Percentiles rank a stretch among this genome's conserved stretches.
phyloP scores from a whole-genome alignment of 164 flowering plant species.

The Umbilicus rupestris region DNA sequence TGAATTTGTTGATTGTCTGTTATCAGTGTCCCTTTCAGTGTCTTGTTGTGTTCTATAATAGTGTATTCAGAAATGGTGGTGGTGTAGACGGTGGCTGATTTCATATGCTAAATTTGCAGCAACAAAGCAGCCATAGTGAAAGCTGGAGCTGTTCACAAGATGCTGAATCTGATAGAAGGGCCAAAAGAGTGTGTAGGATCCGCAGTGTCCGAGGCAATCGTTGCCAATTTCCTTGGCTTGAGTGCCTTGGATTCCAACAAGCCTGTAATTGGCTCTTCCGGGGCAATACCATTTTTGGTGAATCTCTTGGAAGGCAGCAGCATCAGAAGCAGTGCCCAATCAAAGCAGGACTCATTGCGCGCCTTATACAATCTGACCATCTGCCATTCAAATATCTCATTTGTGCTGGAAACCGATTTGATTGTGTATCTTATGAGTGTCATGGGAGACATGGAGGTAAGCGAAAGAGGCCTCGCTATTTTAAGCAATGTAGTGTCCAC shows the following conservation, averaged over 20 bases:
- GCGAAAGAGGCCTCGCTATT: slow-evolving; percentile 62
- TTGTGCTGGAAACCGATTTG: slow-evolving; percentile 47
- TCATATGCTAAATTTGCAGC: slow-evolving; percentile 28
- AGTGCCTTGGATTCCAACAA: slow-evolving; percentile 89
- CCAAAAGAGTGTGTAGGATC: slow-evolving; percentile 15
- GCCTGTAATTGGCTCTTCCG: slow-evolving; percentile 73
- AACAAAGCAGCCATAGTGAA: slow-evolving; percentile 94
- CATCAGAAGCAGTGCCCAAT: slow-evolving; percentile 27
- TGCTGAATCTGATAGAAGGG: slow-evolving; percentile 57
- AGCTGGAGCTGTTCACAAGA: slow-evolving; percentile 87
- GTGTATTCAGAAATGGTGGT: not conserved
- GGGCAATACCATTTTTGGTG: slow-evolving; percentile 65
- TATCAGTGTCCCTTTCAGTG: slow-evolving; percentile 22
- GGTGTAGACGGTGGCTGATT: not conserved
- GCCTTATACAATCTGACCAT: slow-evolving; percentile 86
- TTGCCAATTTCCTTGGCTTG: slow-evolving; percentile 85
- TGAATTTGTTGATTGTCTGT: slow-evolving; percentile 69
- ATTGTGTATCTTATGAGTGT: slow-evolving; percentile 35
- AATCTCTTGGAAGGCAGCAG: slow-evolving; percentile 19
- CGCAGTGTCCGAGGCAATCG: slow-evolving; percentile 57
- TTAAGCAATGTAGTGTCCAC: slow-evolving; percentile 62
- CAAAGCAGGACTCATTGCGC: slow-evolving; percentile 62
- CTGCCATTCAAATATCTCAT: slow-evolving; percentile 38
- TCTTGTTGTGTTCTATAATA: not conserved
- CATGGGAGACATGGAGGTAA: slow-evolving; percentile 74